phyloP scores from a whole-genome alignment of 73 alveolate genomes.

The Paramecium octaurelia region DNA sequence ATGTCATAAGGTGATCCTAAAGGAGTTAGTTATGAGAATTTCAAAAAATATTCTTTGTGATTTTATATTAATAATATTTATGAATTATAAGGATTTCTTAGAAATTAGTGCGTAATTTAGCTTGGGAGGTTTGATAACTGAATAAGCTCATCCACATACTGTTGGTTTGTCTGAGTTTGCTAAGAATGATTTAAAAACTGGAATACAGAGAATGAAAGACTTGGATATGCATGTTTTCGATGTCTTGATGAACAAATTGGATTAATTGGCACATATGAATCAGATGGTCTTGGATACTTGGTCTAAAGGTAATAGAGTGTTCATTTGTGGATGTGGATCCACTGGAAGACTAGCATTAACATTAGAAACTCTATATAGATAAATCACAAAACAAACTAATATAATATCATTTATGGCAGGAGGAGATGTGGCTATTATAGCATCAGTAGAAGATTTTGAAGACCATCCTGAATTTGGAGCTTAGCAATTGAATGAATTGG shows the following conservation, averaged over 20 bases:
- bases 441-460: slow-evolving; percentile 62
- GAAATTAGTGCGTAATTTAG: slow-evolving; percentile 45
- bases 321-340: slow-evolving; percentile 61
- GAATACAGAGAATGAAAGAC: slow-evolving; percentile 10
- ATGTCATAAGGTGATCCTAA: slow-evolving; percentile 59
- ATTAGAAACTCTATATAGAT: slow-evolving; percentile 44
- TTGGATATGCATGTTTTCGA: slow-evolving; percentile 48
- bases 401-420: slow-evolving; percentile 60
- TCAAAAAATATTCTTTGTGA: slow-evolving; percentile 60
- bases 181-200: slow-evolving; percentile 9
- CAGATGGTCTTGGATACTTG: slow-evolving; percentile 19
- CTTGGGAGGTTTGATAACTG: slow-evolving; percentile 58
- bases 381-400: slow-evolving; percentile 16
- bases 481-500: slow-evolving; percentile 46
- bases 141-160: slow-evolving; percentile 56
- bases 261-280: slow-evolving; percentile 35
- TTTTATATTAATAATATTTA: not conserved
- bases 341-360: slow-evolving; percentile 59
- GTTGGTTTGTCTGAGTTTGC: slow-evolving; percentile 53
- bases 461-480: slow-evolving; percentile 66
- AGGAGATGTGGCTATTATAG: slow-evolving; percentile 60
- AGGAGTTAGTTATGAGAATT: slow-evolving; percentile 62
- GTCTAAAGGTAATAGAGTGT: slow-evolving; percentile 41
- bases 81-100: slow-evolving; percentile 48
- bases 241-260: not conserved